phyloP scores from a whole-genome alignment of 495 filamentous ascomycete species.

The Penicillium pancosmium region DNA sequence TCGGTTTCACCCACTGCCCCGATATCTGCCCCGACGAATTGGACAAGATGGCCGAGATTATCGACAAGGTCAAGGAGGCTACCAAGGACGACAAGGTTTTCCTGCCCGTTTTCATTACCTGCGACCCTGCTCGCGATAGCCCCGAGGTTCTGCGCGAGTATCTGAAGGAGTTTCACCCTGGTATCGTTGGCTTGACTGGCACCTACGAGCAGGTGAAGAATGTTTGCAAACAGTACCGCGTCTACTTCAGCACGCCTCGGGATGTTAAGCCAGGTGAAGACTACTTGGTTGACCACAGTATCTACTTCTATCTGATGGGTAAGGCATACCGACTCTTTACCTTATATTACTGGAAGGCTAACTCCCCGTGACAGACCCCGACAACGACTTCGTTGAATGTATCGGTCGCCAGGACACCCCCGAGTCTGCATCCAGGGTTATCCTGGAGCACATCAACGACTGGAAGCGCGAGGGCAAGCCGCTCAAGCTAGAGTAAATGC shows the following conservation, averaged over 20 bases:
- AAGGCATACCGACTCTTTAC: constrained; percentile 27
- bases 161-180: constrained; percentile 88
- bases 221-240: constrained; percentile 90
- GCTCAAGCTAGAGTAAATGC: constrained; percentile 39
- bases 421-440: constrained; percentile 80
- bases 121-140: constrained; percentile 89
- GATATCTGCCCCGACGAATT: constrained; percentile 99
- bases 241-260: constrained; percentile 93
- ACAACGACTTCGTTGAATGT: constrained; percentile 97
- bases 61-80: constrained; percentile 70
- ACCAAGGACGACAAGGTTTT: constrained; percentile 53
- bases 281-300: constrained; percentile 97
- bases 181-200: constrained; percentile 86
- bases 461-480: constrained; percentile 67
- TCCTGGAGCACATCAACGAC: constrained; percentile 85
- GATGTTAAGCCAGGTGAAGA: constrained; percentile 90
- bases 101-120: constrained; percentile 88
- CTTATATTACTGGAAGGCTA: constrained; percentile 1
- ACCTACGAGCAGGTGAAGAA: constrained; percentile 89
- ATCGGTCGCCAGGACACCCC: constrained; percentile 93
- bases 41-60: constrained; percentile 95
- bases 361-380: constrained; percentile 65
- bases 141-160: constrained; percentile 84
- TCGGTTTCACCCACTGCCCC: constrained; percentile 97
- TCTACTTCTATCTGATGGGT: constrained; percentile 99